Evolutionary conservation across 192 early-diverging fungal genomes (phyloP).

Genomic region (Phlyctochytrium arcticum): DNA sequence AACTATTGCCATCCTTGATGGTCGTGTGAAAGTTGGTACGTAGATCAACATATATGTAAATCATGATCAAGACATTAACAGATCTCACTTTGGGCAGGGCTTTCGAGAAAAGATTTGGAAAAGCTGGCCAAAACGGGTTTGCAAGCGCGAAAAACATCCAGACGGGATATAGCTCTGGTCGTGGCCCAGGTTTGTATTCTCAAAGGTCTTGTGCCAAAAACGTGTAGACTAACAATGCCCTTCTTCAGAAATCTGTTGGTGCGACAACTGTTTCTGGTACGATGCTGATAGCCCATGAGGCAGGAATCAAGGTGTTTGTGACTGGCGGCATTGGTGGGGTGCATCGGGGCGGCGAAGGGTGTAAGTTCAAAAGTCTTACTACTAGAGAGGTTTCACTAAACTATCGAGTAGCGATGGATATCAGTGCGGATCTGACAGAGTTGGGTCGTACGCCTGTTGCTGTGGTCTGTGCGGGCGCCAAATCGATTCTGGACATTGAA

Average conservation of each 20-base stretch:
- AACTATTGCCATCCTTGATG: constrained; percentile 86
- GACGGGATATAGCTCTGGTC: constrained; percentile 78
- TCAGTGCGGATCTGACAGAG: constrained; percentile 91
- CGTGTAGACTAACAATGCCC: not conserved
- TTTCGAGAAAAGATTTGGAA: constrained; percentile 58
- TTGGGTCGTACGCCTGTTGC: constrained; percentile 86
- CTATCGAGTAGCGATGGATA: constrained; percentile 62
- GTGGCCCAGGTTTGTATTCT: constrained; percentile 51
- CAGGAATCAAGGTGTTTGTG: constrained; percentile 87
- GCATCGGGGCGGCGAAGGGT: constrained; percentile 68
- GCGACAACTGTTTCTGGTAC: constrained; percentile 93
- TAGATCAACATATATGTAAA: too few species aligned
- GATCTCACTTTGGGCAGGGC: constrained; percentile 74
- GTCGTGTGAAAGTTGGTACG: constrained; percentile 72
- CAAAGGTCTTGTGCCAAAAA: not conserved
- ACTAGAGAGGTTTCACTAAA: not conserved
- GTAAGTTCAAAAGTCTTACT: not conserved
- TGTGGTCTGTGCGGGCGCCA: constrained; percentile 94
- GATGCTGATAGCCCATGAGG: constrained; percentile 79
- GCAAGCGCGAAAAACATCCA: constrained; percentile 72
- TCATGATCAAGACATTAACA: too few species aligned
- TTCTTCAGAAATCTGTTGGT: constrained; percentile 46
- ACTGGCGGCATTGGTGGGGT: constrained; percentile 98
- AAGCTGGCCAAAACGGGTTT: constrained; percentile 58
- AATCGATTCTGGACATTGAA: constrained; percentile 91